These are phyloP conservation scores for Nigrospora sphaerica DNA, from an alignment of 2,329 filamentous ascomycete genomes.

Conservation along the genomic window DNA sequence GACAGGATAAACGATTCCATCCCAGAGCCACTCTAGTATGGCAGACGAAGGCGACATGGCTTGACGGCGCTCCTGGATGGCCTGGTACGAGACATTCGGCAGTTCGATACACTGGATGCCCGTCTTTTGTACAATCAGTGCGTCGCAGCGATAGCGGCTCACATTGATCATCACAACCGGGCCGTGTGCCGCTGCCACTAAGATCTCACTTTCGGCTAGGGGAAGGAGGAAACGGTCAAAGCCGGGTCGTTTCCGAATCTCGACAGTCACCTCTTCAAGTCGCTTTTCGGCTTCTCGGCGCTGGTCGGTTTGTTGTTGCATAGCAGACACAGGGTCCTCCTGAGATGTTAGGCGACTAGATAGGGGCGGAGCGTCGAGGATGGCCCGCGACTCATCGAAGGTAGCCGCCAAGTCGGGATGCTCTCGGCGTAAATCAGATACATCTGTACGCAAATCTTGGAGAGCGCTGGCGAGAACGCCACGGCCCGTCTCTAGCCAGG, in stretches of 20 bases:
- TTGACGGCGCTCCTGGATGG: not conserved
- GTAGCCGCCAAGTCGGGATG: not conserved
- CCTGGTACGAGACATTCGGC: slow-evolving; percentile 5
- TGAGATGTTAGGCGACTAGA: not conserved
- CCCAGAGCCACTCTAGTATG: slow-evolving; percentile 24
- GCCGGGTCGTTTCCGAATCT: slow-evolving; percentile 12
- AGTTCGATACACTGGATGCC: slow-evolving; percentile 11
- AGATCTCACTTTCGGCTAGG: slow-evolving; percentile 11
- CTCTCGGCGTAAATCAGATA: not conserved
- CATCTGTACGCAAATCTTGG: not conserved
- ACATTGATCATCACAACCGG: slow-evolving; percentile 24
- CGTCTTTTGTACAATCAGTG: slow-evolving; percentile 16
- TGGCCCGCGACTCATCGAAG: not conserved
- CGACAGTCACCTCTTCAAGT: slow-evolving; percentile 1
- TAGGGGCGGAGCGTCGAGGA: not conserved
- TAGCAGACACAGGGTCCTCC: not conserved
- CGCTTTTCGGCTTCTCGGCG: not conserved
- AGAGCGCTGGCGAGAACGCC: slow-evolving; percentile 15
- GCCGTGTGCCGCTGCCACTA: slow-evolving; percentile 10
- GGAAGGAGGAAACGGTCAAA: slow-evolving; percentile 18
- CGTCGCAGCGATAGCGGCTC: slow-evolving; percentile 20
- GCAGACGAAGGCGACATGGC: not conserved
- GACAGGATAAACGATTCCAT: slow-evolving; percentile 14
- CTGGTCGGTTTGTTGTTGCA: not conserved
- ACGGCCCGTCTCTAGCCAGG: slow-evolving; percentile 18